Conservation (phyloP, 805 yeast species). For the Pichia ethanolica region DNA sequence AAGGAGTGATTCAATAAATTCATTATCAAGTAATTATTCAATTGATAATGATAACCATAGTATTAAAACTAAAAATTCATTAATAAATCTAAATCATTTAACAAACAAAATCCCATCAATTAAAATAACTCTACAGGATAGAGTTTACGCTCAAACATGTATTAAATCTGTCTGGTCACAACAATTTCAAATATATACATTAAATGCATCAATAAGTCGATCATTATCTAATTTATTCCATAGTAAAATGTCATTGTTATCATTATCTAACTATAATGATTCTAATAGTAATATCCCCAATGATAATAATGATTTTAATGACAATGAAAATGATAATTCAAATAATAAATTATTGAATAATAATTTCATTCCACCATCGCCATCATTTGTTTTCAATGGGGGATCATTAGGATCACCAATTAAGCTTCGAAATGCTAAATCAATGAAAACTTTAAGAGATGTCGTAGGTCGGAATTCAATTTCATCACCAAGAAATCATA, state of each 20-base stretch:
- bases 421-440: conserved; percentile 3
- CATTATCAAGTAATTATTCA: neutral
- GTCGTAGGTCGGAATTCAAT: neutral
- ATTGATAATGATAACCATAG: neutral
- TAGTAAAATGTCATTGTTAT: conserved; percentile 3
- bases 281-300: neutral
- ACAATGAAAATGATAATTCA: too few species aligned
- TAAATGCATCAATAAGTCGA: conserved; percentile 6
- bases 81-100: neutral
- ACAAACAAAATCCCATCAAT: conserved; percentile 1
- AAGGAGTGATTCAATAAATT: conserved; percentile 1
- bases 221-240: conserved; percentile 9
- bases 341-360: neutral
- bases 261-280: neutral
- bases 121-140: conserved; percentile 10
- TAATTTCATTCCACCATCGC: conserved; percentile 11
- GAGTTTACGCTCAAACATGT: conserved; percentile 12
- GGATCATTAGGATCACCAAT: conserved; percentile 7
- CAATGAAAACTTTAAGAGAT: conserved; percentile 3
- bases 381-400: conserved; percentile 4
- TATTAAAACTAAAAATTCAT: neutral
- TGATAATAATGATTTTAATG: neutral
- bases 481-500: neutral
- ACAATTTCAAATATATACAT: conserved; percentile 7
- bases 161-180: conserved; percentile 10